Evolutionary conservation across 306 rosid species (phyloP).

Genomic region (Ormosia semicastrata): DNA sequence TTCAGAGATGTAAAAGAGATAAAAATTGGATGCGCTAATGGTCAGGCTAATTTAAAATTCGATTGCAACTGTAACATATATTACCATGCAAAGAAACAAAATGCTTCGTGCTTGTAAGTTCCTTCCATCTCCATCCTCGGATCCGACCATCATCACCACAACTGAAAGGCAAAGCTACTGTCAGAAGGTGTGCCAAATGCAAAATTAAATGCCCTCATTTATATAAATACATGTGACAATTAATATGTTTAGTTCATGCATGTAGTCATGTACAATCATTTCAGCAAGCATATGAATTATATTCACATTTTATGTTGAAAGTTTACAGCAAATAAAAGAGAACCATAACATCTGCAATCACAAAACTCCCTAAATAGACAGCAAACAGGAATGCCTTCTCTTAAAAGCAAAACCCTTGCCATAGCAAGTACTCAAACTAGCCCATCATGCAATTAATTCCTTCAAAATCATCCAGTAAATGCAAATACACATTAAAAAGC

Average conservation of each 20-base stretch:
- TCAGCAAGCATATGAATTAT: neutral
- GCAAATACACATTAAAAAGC: neutral
- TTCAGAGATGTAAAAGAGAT: neutral
- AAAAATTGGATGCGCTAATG: neutral
- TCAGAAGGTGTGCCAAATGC: constrained; percentile 15
- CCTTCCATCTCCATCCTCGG: constrained; percentile 90
- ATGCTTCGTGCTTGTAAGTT: constrained; percentile 43
- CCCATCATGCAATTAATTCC: no score
- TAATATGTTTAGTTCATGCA: neutral
- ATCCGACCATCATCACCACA: constrained; percentile 96
- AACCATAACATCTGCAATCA: neutral
- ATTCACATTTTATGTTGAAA: neutral
- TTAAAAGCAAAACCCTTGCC: neutral
- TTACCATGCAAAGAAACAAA: constrained; percentile 58
- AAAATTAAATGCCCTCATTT: constrained; percentile 12
- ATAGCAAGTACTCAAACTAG: neutral
- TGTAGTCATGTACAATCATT: neutral
- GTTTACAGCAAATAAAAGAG: neutral
- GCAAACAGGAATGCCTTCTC: neutral
- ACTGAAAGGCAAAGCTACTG: constrained; percentile 36
- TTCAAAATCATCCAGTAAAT: no score
- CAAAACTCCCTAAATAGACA: neutral
- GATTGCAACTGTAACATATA: constrained; percentile 12
- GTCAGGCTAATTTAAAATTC: neutral
- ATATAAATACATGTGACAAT: neutral